Evolutionary conservation across 2,329 filamentous ascomycete species (phyloP).

Genomic region (Botryosphaeria agaves): DNA sequence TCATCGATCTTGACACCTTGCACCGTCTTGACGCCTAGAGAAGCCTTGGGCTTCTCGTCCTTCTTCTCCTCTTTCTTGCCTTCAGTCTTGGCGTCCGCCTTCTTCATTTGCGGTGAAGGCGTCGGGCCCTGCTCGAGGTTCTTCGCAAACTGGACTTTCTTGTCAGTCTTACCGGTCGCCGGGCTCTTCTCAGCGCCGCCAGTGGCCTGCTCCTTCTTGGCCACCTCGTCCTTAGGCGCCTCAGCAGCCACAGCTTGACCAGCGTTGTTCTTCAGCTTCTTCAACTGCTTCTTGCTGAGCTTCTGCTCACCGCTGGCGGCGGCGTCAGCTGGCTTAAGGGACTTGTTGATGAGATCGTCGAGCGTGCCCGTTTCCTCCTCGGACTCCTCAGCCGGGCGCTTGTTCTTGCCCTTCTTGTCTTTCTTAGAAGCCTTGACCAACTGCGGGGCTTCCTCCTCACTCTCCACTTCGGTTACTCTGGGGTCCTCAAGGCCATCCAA

Average conservation of each 20-base stretch:
- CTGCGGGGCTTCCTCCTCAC: constrained; percentile 46
- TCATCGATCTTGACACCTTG: constrained; percentile 88
- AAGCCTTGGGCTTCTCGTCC: constrained; percentile 31
- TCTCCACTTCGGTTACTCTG: constrained; percentile 69
- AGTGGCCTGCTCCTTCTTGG: constrained; percentile 38
- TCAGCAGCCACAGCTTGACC: constrained; percentile 54
- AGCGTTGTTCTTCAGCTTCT: constrained; percentile 98
- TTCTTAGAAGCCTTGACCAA: constrained; percentile 23
- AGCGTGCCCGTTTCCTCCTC: constrained; percentile 44
- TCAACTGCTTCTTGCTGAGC: constrained; percentile 89
- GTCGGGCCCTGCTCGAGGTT: constrained; percentile 95
- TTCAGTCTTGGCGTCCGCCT: constrained; percentile 29
- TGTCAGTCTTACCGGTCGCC: constrained; percentile 45
- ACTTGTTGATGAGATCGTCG: constrained; percentile 73
- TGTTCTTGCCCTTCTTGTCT: constrained; percentile 64
- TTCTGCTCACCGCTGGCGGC: constrained; percentile 47
- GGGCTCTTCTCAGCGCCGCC: constrained; percentile 17
- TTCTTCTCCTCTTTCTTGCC: constrained; percentile 13
- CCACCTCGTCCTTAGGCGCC: constrained; percentile 26
- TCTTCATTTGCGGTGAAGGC: constrained; percentile 36
- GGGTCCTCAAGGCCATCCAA: constrained; percentile 52
- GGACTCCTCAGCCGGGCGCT: constrained; percentile 63
- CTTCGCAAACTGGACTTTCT: constrained; percentile 99
- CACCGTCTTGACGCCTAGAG: constrained; percentile 58
- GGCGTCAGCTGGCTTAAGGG: constrained; percentile 33